phyloP scores from a whole-genome alignment of 1,284 basidiomycete genomes.

The Cryptococcus maquisensis region DNA sequence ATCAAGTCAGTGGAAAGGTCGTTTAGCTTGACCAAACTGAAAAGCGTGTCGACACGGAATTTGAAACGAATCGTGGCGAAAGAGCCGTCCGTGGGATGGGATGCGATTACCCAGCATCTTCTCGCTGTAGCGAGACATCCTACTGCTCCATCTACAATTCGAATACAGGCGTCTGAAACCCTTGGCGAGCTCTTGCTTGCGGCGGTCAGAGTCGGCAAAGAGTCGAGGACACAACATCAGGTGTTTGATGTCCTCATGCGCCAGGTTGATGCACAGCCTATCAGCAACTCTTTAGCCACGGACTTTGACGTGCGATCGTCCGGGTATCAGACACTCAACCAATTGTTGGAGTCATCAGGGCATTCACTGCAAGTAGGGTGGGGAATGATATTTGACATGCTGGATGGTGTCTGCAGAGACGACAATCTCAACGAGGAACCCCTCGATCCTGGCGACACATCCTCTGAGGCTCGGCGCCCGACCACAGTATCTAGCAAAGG shows the following conservation, averaged over 20 bases:
- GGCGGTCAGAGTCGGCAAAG: conserved; percentile 59
- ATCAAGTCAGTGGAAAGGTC: conserved; percentile 57
- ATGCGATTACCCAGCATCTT: conserved; percentile 70
- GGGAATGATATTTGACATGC: conserved; percentile 87
- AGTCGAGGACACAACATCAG: conserved; percentile 66
- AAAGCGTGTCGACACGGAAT: conserved; percentile 73
- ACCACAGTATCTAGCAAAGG: conserved; percentile 24
- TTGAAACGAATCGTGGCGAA: conserved; percentile 76
- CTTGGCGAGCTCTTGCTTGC: conserved; percentile 72
- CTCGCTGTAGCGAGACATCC: conserved; percentile 62
- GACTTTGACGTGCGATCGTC: conserved; percentile 72
- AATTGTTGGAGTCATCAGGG: conserved; percentile 82
- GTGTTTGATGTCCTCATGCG: conserved; percentile 75
- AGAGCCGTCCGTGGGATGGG: conserved; percentile 79
- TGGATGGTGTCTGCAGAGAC: conserved; percentile 67
- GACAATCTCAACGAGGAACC: background rate
- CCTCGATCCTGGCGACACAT: background rate
- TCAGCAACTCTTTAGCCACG: conserved; percentile 35
- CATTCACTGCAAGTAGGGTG: conserved; percentile 87
- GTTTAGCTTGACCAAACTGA: conserved; percentile 81
- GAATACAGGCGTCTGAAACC: conserved; percentile 79
- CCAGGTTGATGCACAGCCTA: conserved; percentile 59
- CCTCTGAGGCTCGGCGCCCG: conserved; percentile 10
- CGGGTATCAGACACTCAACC: conserved; percentile 81
- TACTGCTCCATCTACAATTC: conserved; percentile 68